A percentile compares a stretch with the other conserved stretches of the same genome.
These are phyloP conservation scores for Heliocybe sulcata DNA, from an alignment of 1,284 basidiomycete species.

Conservation along the genomic window DNA sequence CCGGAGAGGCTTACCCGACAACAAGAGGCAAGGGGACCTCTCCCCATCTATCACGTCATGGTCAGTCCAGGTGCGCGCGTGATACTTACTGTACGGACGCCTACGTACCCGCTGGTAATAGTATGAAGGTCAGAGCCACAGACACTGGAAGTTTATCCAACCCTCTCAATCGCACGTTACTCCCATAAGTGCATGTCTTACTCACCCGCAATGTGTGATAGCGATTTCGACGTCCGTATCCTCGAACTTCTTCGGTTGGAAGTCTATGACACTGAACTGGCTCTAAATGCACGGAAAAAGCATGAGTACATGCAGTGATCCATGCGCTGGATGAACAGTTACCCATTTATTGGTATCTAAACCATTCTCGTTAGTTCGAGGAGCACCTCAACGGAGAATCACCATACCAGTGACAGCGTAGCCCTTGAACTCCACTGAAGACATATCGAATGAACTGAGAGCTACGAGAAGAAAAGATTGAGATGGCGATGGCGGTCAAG, in stretches of 20 bases:
- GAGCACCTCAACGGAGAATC: background rate
- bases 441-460: background rate
- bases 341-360: constrained; percentile 22
- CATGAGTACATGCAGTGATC: background rate
- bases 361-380: background rate
- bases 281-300: constrained; percentile 19
- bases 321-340: background rate
- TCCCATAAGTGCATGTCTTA: no score
- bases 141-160: constrained; percentile 17
- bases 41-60: constrained; percentile 20
- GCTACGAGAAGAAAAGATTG: no score
- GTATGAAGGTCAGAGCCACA: constrained; percentile 52
- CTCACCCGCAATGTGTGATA: constrained; percentile 26
- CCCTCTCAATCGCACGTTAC: constrained; percentile 16
- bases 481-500: no score
- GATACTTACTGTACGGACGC: no score
- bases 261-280: constrained; percentile 33
- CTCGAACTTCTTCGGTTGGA: constrained; percentile 23
- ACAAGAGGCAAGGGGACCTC: constrained; percentile 7
- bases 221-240: constrained; percentile 28
- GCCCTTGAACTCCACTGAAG: constrained; percentile 15
- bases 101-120: constrained; percentile 26
- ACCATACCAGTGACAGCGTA: constrained; percentile 14
- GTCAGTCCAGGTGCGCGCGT: background rate
- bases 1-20: constrained; percentile 28